phyloP scores from a whole-genome alignment of 148 eudicot genomes.

The Diospyros kaki region DNA sequence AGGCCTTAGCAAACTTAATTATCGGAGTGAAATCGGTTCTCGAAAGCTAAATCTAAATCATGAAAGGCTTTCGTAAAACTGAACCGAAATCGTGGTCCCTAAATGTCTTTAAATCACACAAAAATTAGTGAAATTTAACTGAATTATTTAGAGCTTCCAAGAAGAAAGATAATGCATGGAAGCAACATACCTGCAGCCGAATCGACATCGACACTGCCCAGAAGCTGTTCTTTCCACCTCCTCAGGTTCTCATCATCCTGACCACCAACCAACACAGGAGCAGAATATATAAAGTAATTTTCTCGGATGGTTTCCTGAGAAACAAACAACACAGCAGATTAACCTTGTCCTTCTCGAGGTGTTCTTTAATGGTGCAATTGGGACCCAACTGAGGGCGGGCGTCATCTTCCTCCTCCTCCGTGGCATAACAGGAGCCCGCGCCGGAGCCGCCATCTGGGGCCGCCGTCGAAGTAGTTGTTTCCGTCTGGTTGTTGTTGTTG shows the following conservation, averaged over 20 bases:
- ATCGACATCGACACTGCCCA: slow-evolving; percentile 56
- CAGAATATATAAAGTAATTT: slow-evolving; percentile 6
- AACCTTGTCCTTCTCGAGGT: slow-evolving; percentile 76
- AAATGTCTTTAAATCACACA: too few relatives aligned
- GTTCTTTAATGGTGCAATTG: slow-evolving; percentile 50
- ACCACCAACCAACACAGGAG: not conserved
- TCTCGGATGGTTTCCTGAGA: not conserved
- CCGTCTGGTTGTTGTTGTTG: slow-evolving; percentile 15
- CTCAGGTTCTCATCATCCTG: slow-evolving; percentile 84
- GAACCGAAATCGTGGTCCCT: too few relatives aligned
- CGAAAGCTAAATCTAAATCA: too few relatives aligned
- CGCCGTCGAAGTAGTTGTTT: slow-evolving; percentile 18
- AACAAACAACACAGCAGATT: too few relatives aligned
- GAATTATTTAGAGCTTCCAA: too few relatives aligned
- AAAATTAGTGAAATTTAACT: too few relatives aligned
- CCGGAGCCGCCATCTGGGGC: slow-evolving; percentile 33
- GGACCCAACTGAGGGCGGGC: slow-evolving; percentile 56
- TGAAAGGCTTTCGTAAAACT: too few relatives aligned
- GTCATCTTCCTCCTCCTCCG: slow-evolving; percentile 68
- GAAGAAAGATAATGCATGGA: too few relatives aligned
- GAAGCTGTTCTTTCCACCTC: slow-evolving; percentile 79
- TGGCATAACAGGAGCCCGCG: slow-evolving; percentile 36
- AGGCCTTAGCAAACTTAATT: too few relatives aligned
- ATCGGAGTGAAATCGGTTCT: too few relatives aligned
- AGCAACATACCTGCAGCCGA: slow-evolving; percentile 38